Evolutionary conservation across 345 rosid species (phyloP).

Genomic region (Citrus reticulata): DNA sequence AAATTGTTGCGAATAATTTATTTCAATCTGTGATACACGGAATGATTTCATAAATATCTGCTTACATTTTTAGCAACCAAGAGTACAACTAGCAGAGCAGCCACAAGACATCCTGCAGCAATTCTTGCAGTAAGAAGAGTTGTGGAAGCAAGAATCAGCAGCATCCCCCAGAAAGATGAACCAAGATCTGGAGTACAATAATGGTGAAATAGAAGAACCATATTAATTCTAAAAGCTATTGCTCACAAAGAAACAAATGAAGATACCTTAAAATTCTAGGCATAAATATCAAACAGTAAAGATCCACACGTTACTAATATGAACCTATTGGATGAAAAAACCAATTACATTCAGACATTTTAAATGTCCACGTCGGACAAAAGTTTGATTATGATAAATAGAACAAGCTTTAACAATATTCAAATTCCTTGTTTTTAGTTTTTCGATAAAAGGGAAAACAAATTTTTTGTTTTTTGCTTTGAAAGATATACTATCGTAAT

Average conservation of each 20-base stretch:
- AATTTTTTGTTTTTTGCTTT: no score
- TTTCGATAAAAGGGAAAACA: no score
- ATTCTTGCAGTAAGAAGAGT: constrained; percentile 60
- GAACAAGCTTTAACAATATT: no score
- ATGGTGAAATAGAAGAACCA: neutral
- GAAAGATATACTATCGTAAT: no score
- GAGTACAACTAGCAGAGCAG: constrained; percentile 52
- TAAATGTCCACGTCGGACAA: neutral
- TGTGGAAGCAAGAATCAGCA: constrained; percentile 62
- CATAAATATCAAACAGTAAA: neutral
- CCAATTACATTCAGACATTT: neutral
- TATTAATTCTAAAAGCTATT: neutral
- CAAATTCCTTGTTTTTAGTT: no score
- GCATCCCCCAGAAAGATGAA: constrained; percentile 74
- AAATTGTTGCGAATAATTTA: neutral
- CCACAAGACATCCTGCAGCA: constrained; percentile 59
- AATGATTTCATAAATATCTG: neutral
- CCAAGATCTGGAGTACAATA: constrained; percentile 48
- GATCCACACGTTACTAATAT: neutral
- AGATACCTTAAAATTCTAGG: neutral
- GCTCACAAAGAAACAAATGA: neutral
- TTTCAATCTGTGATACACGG: neutral
- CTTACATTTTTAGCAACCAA: constrained; percentile 63
- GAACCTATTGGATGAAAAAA: neutral
- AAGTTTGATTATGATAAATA: neutral